Evolutionary conservation across 805 yeast genomes (phyloP).

Genomic region (Scheffersomyces coipomensis): DNA sequence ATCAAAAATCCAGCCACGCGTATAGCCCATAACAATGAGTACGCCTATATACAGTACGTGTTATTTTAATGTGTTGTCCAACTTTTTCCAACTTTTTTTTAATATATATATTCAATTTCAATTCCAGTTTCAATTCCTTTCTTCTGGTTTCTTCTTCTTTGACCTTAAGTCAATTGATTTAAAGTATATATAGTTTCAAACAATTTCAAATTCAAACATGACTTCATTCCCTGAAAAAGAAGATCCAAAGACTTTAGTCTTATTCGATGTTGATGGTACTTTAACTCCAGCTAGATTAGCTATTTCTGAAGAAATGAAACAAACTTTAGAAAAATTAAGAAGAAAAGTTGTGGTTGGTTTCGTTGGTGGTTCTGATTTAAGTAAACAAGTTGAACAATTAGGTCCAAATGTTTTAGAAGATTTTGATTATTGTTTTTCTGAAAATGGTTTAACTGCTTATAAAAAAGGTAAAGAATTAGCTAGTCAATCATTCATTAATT

Average conservation of each 20-base stretch:
- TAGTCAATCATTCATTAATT: conserved; percentile 88
- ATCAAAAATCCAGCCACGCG: too few relatives aligned
- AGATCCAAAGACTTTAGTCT: conserved; percentile 81
- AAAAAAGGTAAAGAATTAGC: conserved; percentile 85
- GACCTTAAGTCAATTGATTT: conserved; percentile 1
- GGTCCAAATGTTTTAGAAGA: conserved; percentile 73
- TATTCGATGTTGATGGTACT: conserved; percentile 98
- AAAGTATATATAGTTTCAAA: not conserved
- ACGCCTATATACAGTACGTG: not conserved
- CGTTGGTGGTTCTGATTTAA: conserved; percentile 95
- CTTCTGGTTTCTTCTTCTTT: conserved; percentile 2
- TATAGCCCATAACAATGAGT: too few relatives aligned
- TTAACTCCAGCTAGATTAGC: conserved; percentile 93
- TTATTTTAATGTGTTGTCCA: conserved; percentile 1
- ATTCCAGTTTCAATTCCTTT: too few relatives aligned
- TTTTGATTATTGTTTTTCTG: conserved; percentile 95
- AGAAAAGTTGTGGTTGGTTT: conserved; percentile 93
- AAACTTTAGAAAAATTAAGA: conserved; percentile 71
- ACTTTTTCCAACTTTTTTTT: not conserved
- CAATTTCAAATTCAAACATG: not conserved
- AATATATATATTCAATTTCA: not conserved
- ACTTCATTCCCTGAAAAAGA: conserved; percentile 72
- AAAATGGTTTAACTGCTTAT: conserved; percentile 98
- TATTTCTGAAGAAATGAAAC: conserved; percentile 74
- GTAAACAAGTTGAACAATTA: conserved; percentile 94